Evolutionary conservation across 106 monocot genomes (phyloP).

Genomic region (Allium cepa): DNA sequence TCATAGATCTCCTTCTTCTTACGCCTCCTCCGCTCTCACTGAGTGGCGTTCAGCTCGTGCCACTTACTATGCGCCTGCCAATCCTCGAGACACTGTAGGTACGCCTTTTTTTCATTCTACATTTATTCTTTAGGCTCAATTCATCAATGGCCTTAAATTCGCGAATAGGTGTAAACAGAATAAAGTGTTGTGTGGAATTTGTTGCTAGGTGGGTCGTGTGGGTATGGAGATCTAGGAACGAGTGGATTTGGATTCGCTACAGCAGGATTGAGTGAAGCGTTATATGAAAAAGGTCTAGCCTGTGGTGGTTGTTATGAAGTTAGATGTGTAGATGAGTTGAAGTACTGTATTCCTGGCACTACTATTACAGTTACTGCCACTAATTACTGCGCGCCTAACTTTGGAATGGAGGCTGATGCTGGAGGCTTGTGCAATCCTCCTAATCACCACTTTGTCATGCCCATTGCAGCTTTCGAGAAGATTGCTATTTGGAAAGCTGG

Average conservation of each 20-base stretch:
- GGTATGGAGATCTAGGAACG: constrained; percentile 82
- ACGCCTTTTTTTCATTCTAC: neutral
- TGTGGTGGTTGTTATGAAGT: constrained; percentile 95
- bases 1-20: constrained; percentile 28
- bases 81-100: constrained; percentile 70
- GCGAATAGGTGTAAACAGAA: no score
- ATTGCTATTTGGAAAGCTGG: constrained; percentile 98
- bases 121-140: neutral
- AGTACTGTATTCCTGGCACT: constrained; percentile 87
- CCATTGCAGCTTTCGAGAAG: constrained; percentile 97
- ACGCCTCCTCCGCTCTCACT: constrained; percentile 42
- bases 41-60: constrained; percentile 81
- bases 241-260: constrained; percentile 85
- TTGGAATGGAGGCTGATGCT: constrained; percentile 62
- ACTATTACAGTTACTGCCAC: constrained; percentile 81
- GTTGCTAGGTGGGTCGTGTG: constrained; percentile 70
- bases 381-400: constrained; percentile 93
- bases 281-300: constrained; percentile 67
- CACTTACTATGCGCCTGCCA: constrained; percentile 72
- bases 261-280: constrained; percentile 62
- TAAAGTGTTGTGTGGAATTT: no score
- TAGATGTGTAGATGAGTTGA: constrained; percentile 78
- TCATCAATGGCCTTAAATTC: neutral
- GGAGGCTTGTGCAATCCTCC: constrained; percentile 88
- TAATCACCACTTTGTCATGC: constrained; percentile 84